Percentiles rank a stretch among this genome's conserved stretches.
Evolutionary conservation across 345 rosid genomes (phyloP).

Genomic region (Salix caprea): DNA sequence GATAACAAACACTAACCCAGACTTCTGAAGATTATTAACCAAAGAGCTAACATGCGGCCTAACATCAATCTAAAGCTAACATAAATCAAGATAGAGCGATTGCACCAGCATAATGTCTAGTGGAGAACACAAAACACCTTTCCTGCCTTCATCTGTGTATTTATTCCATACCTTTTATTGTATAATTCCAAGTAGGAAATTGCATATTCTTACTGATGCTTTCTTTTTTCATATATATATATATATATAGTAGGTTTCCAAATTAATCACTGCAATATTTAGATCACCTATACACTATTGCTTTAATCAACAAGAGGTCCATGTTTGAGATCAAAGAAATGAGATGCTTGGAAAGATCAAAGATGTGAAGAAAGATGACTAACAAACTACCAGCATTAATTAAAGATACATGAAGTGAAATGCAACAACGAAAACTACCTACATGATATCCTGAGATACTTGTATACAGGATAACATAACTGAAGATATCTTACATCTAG

Average conservation of each 20-base stretch:
- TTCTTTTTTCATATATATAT: neutral
- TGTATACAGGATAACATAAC: neutral
- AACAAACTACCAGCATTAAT: neutral
- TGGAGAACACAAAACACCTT: neutral
- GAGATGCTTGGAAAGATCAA: neutral
- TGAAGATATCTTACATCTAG: constrained; percentile 54
- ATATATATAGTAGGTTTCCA: neutral
- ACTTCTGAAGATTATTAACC: neutral
- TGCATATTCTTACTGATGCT: neutral
- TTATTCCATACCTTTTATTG: neutral
- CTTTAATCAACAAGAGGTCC: neutral
- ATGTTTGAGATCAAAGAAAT: neutral
- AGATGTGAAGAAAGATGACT: neutral
- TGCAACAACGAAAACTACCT: neutral
- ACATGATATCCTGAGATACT: neutral
- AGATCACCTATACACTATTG: neutral
- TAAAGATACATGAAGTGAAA: neutral
- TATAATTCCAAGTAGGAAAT: neutral
- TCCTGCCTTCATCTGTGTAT: neutral
- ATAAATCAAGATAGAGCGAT: neutral
- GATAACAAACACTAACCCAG: neutral
- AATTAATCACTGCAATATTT: neutral
- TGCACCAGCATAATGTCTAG: neutral
- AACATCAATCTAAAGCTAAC: neutral
- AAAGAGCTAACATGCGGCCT: neutral